A percentile compares a stretch with the other conserved stretches of the same genome.
Conservation (phyloP, 148 eudicot genomes). For the Amaranthus hypochondriacus region DNA sequence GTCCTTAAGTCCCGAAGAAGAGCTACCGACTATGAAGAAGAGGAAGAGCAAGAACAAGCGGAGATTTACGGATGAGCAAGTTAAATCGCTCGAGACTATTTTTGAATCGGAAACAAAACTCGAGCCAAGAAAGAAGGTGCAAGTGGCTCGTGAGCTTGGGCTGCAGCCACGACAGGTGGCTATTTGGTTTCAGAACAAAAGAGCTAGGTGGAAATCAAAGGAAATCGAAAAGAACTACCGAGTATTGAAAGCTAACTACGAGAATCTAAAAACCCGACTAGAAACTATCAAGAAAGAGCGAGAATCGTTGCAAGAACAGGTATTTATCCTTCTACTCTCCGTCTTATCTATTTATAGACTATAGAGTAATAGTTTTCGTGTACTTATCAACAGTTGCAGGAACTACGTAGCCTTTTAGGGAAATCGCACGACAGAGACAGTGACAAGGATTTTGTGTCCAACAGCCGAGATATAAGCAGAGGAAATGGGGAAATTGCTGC, state of each 20-base stretch:
- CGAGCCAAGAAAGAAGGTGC: constrained; percentile 58
- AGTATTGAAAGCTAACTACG: constrained; percentile 37
- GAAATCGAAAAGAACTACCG: constrained; percentile 48
- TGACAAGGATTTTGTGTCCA: constrained; percentile 22
- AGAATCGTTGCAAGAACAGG: constrained; percentile 48
- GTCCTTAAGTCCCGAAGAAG: constrained; percentile 15
- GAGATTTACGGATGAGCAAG: constrained; percentile 60
- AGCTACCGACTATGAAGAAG: constrained; percentile 23
- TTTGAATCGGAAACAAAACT: constrained; percentile 57
- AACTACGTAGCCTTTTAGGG: constrained; percentile 32
- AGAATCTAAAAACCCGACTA: constrained; percentile 36
- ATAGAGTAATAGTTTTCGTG: constrained; percentile 2
- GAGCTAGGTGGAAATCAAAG: constrained; percentile 71
- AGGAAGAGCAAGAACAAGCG: constrained; percentile 41
- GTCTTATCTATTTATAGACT: background rate
- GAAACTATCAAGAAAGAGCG: constrained; percentile 45
- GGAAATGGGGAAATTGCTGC: constrained; percentile 19
- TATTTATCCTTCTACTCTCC: constrained; percentile 11
- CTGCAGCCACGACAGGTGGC: constrained; percentile 70
- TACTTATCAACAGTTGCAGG: constrained; percentile 40
- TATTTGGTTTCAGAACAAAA: constrained; percentile 74
- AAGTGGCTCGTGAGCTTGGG: constrained; percentile 60
- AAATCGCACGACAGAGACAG: constrained; percentile 24
- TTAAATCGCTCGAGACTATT: constrained; percentile 47
- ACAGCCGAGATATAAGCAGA: constrained; percentile 16